Conservation (phyloP, 2,329 filamentous ascomycete genomes). For the Aspergillus proliferans region DNA sequence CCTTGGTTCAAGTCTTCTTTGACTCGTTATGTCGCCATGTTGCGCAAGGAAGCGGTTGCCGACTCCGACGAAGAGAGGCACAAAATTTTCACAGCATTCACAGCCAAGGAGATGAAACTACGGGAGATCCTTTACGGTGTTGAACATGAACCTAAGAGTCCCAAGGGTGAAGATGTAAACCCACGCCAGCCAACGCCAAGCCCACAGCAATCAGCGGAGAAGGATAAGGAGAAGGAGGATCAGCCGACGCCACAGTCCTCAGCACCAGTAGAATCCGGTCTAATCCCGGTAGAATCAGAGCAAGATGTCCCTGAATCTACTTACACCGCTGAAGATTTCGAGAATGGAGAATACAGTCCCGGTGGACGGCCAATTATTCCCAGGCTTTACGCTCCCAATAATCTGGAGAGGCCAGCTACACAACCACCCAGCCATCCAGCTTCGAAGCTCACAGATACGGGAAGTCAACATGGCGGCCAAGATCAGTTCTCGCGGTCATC, state of each 20-base stretch:
- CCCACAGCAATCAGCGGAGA: constrained; percentile 4
- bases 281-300: constrained; percentile 30
- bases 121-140: constrained; percentile 46
- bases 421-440: constrained; percentile 13
- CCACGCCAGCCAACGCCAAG: constrained; percentile 7
- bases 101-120: constrained; percentile 42
- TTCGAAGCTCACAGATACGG: constrained; percentile 1
- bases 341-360: constrained; percentile 44
- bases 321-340: constrained; percentile 11
- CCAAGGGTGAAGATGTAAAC: constrained; percentile 6
- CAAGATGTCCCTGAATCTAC: constrained; percentile 5
- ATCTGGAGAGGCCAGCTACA: constrained; percentile 21
- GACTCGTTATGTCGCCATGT: constrained; percentile 50
- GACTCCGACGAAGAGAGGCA: constrained; percentile 47
- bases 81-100: constrained; percentile 48
- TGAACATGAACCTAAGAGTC: constrained; percentile 31
- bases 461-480: constrained; percentile 1
- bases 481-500: constrained; percentile 13
- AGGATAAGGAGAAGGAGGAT: constrained; percentile 6
- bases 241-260: constrained; percentile 3
- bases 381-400: constrained; percentile 16
- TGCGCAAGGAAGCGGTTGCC: constrained; percentile 46
- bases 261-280: constrained; percentile 22
- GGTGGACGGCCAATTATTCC: constrained; percentile 47
- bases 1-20: constrained; percentile 53